phyloP scores from a whole-genome alignment of 2,329 filamentous ascomycete species.

The Ophiosphaerella narmari region DNA sequence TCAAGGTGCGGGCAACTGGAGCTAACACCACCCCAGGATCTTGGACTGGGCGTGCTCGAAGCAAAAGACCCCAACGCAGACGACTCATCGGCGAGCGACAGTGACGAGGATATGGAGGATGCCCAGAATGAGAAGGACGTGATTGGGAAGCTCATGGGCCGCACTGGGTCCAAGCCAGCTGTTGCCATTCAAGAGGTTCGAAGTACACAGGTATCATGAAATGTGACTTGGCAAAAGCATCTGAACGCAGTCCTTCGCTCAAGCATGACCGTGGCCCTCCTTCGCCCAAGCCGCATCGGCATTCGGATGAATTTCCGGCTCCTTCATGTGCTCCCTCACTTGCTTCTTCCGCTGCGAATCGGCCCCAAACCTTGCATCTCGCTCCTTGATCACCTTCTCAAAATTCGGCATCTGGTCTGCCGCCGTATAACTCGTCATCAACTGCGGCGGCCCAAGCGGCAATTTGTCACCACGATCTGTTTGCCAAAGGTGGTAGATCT shows the following conservation, averaged over 20 bases:
- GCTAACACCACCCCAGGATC: constrained; percentile 34
- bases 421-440: constrained; percentile 67
- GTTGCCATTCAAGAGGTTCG: constrained; percentile 39
- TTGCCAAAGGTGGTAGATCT: constrained; percentile 87
- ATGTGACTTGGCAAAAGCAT: background rate
- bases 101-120: constrained; percentile 24
- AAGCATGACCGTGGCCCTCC: constrained; percentile 17
- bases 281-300: constrained; percentile 56
- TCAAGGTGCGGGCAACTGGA: background rate
- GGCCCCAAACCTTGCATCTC: constrained; percentile 60
- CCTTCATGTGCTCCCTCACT: constrained; percentile 58
- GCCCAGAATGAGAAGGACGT: constrained; percentile 36
- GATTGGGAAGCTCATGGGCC: constrained; percentile 45
- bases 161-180: constrained; percentile 22
- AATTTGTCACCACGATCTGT: constrained; percentile 71
- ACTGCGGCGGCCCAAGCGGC: constrained; percentile 63
- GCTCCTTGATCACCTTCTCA: constrained; percentile 52
- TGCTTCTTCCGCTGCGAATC: constrained; percentile 59
- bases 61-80: constrained; percentile 38
- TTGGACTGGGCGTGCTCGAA: constrained; percentile 54
- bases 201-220: constrained; percentile 21
- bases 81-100: constrained; percentile 25
- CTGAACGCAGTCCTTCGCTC: background rate
- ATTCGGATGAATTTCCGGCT: constrained; percentile 54
- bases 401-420: constrained; percentile 54